Base-by-base conservation (phyloP, 257 asterid species). In the Solanum etuberosum region DNA sequence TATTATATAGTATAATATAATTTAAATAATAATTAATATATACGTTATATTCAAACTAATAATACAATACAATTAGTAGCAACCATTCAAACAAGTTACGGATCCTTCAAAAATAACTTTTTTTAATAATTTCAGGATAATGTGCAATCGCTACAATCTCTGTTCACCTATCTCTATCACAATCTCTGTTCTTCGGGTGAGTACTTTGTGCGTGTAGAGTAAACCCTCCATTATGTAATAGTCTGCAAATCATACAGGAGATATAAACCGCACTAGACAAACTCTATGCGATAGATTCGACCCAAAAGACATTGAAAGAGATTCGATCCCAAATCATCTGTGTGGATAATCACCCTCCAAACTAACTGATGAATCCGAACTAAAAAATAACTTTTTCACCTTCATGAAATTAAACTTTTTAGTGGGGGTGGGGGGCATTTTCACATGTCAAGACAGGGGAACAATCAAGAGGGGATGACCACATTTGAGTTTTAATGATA, bases 281-380 rank as follows among this genome's bases (percentile, higher is more conserved):
- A 3, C 1, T 4, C n/a, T 0, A 51, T 18, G 9, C 0, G 4
- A 51, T 0, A 51, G 0, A 18, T 18, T 51, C 4, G 2, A 51
- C 2, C 6, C 10, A 51, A 0, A 51, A 51, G 0, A 6, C 3
- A 0, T 51, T 51, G 3, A 51, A 0, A 18, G 5, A 6, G 20
- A 18, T 16, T 51, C 0, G 0, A 51, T 18, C 20, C 0, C 0
- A 0, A 18, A 51, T 51, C 9, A 18, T 16, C 3, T 5, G 2
- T 6, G 7, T 51, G 15, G 1, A 16, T 51, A 54, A 18, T 6
- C 10, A 54, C 10, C n/a, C 23, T 54, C 23, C 0, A 54, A 54
- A 54, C 10, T 20, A 54, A 54, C 63, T 0, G 10, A 54, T 18
- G 2, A 9, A 38, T 38, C 11, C 4, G 0, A 0, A 51, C 0